Conservation (phyloP, 768 basidiomycete species). For the Suillus luteus region DNA sequence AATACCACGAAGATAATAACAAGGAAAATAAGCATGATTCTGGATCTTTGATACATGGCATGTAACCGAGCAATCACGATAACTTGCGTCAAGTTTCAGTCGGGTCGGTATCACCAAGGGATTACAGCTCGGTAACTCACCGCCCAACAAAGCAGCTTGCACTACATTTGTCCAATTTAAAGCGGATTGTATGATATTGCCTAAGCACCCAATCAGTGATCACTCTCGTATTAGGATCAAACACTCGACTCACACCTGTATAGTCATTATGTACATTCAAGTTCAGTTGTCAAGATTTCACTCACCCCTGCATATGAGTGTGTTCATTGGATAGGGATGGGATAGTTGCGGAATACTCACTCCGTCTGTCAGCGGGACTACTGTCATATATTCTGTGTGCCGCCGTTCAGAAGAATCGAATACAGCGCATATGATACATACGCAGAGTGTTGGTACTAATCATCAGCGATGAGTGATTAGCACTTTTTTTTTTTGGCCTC, state of each 20-base stretch:
- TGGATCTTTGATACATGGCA: slow-evolving; percentile 1
- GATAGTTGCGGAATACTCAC: background rate
- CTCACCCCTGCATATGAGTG: background rate
- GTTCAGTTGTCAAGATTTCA: background rate
- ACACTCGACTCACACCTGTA: background rate
- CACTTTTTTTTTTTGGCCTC: background rate
- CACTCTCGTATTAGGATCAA: background rate
- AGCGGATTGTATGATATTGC: background rate
- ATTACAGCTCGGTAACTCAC: background rate
- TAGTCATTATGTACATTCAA: background rate
- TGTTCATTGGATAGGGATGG: too few species aligned
- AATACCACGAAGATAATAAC: background rate
- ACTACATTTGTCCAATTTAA: accelerated
- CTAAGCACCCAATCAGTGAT: background rate
- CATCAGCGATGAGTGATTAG: background rate
- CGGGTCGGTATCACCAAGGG: background rate
- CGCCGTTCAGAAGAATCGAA: background rate
- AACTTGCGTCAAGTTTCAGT: background rate
- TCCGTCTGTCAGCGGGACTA: background rate
- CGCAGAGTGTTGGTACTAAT: background rate
- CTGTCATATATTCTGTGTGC: background rate
- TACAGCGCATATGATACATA: background rate
- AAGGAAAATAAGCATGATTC: too few species aligned
- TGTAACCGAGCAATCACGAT: background rate
- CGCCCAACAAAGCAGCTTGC: accelerated